These are phyloP conservation scores for Exserohilum rostratum DNA, from an alignment of 2,329 filamentous ascomycete species.

Conservation along the genomic window DNA sequence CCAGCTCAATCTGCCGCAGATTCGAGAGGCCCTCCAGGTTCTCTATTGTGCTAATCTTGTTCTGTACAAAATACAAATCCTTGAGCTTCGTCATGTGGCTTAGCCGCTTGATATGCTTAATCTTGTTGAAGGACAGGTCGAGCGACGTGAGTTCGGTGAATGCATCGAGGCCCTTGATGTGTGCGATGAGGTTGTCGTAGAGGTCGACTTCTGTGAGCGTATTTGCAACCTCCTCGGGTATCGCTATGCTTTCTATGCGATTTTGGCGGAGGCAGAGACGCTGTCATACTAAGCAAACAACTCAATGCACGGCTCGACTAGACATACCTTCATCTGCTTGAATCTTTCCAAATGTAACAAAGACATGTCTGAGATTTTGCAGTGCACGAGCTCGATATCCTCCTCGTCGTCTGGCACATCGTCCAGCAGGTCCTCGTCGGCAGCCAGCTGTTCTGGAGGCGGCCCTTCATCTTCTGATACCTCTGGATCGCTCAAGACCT, in stretches of 20 bases:
- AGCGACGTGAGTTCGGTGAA: slow-evolving; percentile 77
- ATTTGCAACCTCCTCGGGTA: slow-evolving; percentile 68
- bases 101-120: slow-evolving; percentile 95
- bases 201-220: slow-evolving; percentile 86
- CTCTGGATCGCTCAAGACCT: slow-evolving; percentile 74
- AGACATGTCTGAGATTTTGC: slow-evolving; percentile 77
- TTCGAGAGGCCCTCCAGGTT: slow-evolving; percentile 75
- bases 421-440: slow-evolving; percentile 61
- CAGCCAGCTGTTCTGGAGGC: slow-evolving; percentile 44
- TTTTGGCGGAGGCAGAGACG: slow-evolving; percentile 93
- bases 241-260: slow-evolving; percentile 78
- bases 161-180: slow-evolving; percentile 81
- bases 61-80: slow-evolving; percentile 91
- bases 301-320: background rate
- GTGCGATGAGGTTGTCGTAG: slow-evolving; percentile 93
- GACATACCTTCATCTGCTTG: slow-evolving; percentile 65
- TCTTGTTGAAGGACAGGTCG: slow-evolving; percentile 98
- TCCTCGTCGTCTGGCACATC: slow-evolving; percentile 62
- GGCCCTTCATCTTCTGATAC: slow-evolving; percentile 71
- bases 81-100: slow-evolving; percentile 76
- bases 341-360: slow-evolving; percentile 85
- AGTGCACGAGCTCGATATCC: slow-evolving; percentile 83
- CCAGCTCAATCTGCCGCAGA: slow-evolving; percentile 84
- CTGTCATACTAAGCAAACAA: slow-evolving; percentile 40
- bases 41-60: slow-evolving; percentile 90